Evolutionary conservation across 2,329 filamentous ascomycete species (phyloP), one percentile per base, ranked within the genome.

Genomic region (Fusarium sublunatum): DNA sequence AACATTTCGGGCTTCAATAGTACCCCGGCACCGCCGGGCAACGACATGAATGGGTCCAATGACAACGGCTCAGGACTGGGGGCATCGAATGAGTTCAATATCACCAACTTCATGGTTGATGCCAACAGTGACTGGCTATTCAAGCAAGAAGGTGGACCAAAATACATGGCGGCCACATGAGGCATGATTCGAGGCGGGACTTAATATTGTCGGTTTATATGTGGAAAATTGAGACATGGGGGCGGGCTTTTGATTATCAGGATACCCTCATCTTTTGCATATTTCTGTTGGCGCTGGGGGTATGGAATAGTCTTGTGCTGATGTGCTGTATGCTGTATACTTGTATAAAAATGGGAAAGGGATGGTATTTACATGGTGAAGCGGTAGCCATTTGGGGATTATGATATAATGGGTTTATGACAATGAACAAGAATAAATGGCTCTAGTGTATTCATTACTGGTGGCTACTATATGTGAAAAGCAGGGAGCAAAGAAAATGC

Each of bases 91-190:
- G 88, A 91, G 73, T 91, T 90, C 68, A 92, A 92, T 68, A 92
- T 92, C 57, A 91, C 88, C 41, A 91, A 92, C 69, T 92, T 90
- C 68, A 91, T 89, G 85, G 84, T 91, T 28, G 89, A 92, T 76
- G 87, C 86, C 3, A 90, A 85, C 67, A 87, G 87, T 60, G 89
- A 92, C 73, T 92, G 90, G 89, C 81, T 91, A n/a, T 88, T 87
- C 55, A 88, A 88, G 70, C 81, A 83, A 53, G 78, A 81, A 24
- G 70, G 68, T 2, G 60, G 55, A 5, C 55, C 61, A 6, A 72
- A 74, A 39, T 75, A 65, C 40, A 68, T 74, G 67, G 58, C 72
- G 32, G 54, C 66, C 26, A 39, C 55, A 48, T 60, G 52, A 62
- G 36, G 22, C 15, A 35, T n/a, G 24, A n/a, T 15, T 42, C 35